Conservation (phyloP, 805 yeast species). For the Yarrowia osloensis region DNA sequence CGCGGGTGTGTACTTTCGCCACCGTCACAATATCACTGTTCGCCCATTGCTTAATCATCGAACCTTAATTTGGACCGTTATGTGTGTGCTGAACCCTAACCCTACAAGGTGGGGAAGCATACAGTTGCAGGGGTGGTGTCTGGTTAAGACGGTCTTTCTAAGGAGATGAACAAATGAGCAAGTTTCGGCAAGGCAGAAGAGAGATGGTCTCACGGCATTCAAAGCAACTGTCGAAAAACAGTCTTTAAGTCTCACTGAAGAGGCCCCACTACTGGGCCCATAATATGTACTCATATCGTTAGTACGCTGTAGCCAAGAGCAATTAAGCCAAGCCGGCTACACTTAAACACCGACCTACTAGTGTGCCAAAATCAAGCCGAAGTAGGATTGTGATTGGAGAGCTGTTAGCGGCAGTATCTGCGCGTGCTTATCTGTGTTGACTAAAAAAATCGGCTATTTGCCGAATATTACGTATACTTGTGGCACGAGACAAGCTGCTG, state of each 20-base stretch:
- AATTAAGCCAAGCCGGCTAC: not conserved
- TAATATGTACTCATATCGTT: not conserved
- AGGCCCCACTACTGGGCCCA: not conserved
- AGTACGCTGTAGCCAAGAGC: not conserved
- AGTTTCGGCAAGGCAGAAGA: not conserved
- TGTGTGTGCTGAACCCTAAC: not conserved
- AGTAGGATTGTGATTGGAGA: not conserved
- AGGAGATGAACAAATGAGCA: not conserved
- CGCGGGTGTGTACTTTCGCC: no score
- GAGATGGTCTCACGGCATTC: not conserved
- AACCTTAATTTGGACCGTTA: not conserved
- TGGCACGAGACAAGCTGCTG: not conserved
- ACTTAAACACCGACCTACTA: not conserved
- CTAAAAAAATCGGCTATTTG: not conserved
- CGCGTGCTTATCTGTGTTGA: not conserved
- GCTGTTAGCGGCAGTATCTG: not conserved
- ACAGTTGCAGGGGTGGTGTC: constrained; percentile 2
- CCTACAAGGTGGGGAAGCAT: constrained; percentile 12
- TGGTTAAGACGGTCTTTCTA: not conserved
- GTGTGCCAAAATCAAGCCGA: not conserved
- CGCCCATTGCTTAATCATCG: no score
- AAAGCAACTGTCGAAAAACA: not conserved
- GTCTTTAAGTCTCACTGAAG: no score
- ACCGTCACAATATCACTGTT: no score
- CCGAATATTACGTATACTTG: not conserved